Base-by-base conservation (phyloP, 495 filamentous ascomycete genomes). In the Neurospora cerealis region DNA sequence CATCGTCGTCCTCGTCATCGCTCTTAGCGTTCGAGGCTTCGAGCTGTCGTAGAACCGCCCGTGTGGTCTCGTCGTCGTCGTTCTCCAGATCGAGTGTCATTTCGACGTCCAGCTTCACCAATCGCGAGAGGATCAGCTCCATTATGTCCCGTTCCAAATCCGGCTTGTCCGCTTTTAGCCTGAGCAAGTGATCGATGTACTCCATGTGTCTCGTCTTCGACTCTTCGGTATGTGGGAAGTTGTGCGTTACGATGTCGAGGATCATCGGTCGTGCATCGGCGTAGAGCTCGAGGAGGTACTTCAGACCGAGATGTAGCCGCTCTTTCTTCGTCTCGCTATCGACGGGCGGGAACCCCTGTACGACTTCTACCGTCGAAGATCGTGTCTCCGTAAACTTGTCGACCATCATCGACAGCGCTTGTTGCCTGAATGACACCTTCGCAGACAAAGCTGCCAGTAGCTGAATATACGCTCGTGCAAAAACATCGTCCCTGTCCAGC, bases 61-160 rank as follows among this genome's bases (percentile, higher is more conserved):
- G 78, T 4, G 85, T 82, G 5, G 84, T 82, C 69, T 85, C 81
- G 66, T 87, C 87, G 72, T 88, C 86, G 41, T 88, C 85, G 71
- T 80, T 81, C 70, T 98, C 94, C 75, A 98, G 87, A 76, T 98
- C 94, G 13, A 93, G 89, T 80, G 97, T 95, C 79, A 98, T 94
- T 79, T 97, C 93, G 4, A 97, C 92, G 76, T 99, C 96, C 66
- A 85, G 91, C 81, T 96, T 97, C 73, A 98, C 93, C 5, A 98
- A 84, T 70, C 90, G 88, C 42, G 95, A 91, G 13, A 92, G 92
- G 48, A 98, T 90, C 21, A 97, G 82, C 73, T 91, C 89, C 71
- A 97, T 87, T n/a, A 98, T 88, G 71, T 96, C 92, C 19, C 89
- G 86, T 75, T 90, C 90, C n/a, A 98, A 85, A 69, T 95, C 91